Conservation (phyloP, 2,329 filamentous ascomycete species). For the Nigrospora oryzae region DNA sequence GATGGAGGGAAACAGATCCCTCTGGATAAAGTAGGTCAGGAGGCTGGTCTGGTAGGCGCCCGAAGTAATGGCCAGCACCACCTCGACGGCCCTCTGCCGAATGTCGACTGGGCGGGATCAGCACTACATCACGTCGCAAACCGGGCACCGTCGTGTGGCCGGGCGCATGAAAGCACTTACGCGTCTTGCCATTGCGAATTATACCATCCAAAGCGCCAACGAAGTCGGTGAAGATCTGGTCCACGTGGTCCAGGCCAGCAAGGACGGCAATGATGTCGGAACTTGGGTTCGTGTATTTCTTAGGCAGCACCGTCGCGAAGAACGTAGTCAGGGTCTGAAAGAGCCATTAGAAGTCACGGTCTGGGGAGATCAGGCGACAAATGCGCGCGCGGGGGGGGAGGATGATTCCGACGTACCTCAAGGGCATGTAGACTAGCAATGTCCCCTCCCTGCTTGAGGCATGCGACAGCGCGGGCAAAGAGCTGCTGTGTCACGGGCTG, state of each 20-base stretch:
- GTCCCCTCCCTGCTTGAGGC: slow-evolving; percentile 52
- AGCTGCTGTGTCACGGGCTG: slow-evolving; percentile 75
- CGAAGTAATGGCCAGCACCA: slow-evolving; percentile 75
- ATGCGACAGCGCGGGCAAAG: slow-evolving; percentile 63
- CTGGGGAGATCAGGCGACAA: too few species aligned
- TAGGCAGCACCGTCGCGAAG: slow-evolving; percentile 70
- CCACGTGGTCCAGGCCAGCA: slow-evolving; percentile 81
- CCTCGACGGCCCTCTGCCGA: slow-evolving; percentile 71
- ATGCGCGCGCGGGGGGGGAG: too few species aligned
- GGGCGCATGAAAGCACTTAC: slow-evolving; percentile 37
- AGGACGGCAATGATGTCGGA: slow-evolving; percentile 89
- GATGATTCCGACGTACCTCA: slow-evolving; percentile 53
- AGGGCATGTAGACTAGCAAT: slow-evolving; percentile 70
- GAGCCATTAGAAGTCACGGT: too few species aligned
- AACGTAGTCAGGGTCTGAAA: slow-evolving; percentile 81
- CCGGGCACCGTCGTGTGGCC: neutral
- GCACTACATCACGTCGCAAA: neutral
- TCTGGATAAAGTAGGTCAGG: slow-evolving; percentile 88
- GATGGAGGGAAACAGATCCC: slow-evolving; percentile 85
- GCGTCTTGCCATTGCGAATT: slow-evolving; percentile 64
- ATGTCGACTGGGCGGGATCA: slow-evolving; percentile 50
- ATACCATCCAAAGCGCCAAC: slow-evolving; percentile 74
- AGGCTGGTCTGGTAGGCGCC: slow-evolving; percentile 95
- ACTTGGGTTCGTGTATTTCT: slow-evolving; percentile 90
- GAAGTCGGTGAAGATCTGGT: slow-evolving; percentile 81